A percentile compares a stretch with the other conserved stretches of the same genome.
Conservation (phyloP, 192 early-diverging fungal species). For the Gigaspora rosea region DNA sequence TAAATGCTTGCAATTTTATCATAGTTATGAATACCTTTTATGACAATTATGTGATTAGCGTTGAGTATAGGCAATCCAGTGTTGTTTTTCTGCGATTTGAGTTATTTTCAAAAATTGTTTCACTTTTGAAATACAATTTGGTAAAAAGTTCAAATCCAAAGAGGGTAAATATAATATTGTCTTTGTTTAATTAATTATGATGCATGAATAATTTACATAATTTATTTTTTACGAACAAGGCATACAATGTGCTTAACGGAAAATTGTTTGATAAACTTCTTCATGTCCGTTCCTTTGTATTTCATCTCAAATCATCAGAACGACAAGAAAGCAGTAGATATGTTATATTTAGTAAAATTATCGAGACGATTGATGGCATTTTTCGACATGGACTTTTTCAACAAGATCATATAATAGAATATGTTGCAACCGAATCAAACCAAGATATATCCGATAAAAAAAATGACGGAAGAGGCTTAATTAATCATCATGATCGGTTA, state of each 20-base stretch:
- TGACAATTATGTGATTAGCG: too few species aligned
- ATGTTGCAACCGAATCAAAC: background rate
- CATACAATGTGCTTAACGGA: background rate
- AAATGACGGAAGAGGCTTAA: background rate
- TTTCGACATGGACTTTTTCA: conserved; percentile 9
- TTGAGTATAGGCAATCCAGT: too few species aligned
- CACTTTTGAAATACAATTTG: background rate
- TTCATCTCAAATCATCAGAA: background rate
- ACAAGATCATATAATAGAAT: conserved; percentile 14
- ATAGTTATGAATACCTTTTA: background rate
- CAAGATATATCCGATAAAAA: background rate
- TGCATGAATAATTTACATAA: too few species aligned
- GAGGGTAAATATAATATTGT: background rate
- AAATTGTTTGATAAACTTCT: conserved; percentile 1
- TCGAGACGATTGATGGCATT: background rate
- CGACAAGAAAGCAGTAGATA: background rate
- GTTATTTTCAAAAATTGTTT: background rate
- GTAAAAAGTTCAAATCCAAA: conserved; percentile 3
- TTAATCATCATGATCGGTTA: background rate
- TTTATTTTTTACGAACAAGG: background rate
- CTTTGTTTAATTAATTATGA: background rate
- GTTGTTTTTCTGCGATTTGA: background rate
- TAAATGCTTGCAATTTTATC: background rate
- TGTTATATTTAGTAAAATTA: background rate
- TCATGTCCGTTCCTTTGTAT: background rate